phyloP scores from a whole-genome alignment of 352 stramenopile genomes.

The Phytophthora europaea region DNA sequence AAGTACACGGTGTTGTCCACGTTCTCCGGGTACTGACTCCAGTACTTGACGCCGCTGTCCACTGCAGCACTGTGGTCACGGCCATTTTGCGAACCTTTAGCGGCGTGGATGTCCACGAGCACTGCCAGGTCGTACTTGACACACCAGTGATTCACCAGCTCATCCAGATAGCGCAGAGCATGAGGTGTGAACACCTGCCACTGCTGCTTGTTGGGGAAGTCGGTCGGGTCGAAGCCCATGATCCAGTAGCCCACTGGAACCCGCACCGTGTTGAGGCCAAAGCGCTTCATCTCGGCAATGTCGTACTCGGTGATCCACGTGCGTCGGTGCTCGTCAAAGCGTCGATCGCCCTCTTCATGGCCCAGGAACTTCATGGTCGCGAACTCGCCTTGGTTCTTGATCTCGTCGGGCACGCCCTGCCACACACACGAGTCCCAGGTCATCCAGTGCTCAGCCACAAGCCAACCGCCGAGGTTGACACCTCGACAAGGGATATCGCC shows the following conservation, averaged over 20 bases:
- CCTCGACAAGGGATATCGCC: constrained; percentile 64
- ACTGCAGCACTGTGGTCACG: constrained; percentile 77
- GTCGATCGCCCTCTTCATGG: constrained; percentile 42
- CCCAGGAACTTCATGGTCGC: constrained; percentile 71
- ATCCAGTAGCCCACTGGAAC: constrained; percentile 89
- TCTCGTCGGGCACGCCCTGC: constrained; percentile 57
- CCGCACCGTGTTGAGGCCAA: constrained; percentile 85
- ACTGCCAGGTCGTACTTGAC: constrained; percentile 65
- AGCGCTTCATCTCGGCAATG: constrained; percentile 68
- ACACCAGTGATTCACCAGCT: constrained; percentile 61
- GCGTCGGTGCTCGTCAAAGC: constrained; percentile 61
- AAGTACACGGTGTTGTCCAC: constrained; percentile 66
- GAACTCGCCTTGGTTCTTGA: constrained; percentile 71
- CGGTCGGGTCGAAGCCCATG: constrained; percentile 70
- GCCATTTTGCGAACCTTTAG: constrained; percentile 87
- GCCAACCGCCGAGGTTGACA: constrained; percentile 84
- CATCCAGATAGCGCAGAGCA: constrained; percentile 60
- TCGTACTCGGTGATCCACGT: constrained; percentile 83
- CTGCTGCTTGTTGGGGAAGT: constrained; percentile 52
- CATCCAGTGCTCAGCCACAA: constrained; percentile 89
- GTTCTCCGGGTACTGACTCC: constrained; percentile 74
- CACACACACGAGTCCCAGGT: constrained; percentile 68
- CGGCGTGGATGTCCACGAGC: constrained; percentile 82
- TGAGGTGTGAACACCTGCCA: constrained; percentile 61
- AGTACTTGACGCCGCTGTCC: constrained; percentile 56